Base-by-base conservation (phyloP, 257 asterid genomes). In the Solanum corneliomulleri region DNA sequence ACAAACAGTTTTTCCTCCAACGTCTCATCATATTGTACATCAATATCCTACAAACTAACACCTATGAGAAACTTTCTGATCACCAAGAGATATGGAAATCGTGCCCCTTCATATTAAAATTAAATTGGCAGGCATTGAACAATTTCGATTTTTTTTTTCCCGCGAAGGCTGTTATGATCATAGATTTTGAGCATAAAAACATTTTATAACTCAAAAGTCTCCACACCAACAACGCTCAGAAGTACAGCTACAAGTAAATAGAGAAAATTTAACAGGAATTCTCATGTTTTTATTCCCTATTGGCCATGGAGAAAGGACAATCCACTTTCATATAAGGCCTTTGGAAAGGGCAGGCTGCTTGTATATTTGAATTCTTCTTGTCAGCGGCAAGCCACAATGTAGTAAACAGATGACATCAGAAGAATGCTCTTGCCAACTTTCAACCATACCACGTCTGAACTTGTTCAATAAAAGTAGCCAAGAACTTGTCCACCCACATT, bases 401-500 rank as follows among this genome's bases (percentile, higher is more conserved):
- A 80, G 42, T 29, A 47, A 80, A 49, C 85, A 80, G 44, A 80
- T 47, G 69, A 80, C 68, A 29, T 56, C 41, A 27, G 41, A 27
- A 77, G n/a, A n/a, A 77, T 44, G 6, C 41, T 44, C 64, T 78
- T 42, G 37, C n/a, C 84, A 45, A 27, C 41, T 45, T 8, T 45
- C 41, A 78, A 11, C 69, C 45, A 31, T 49, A 6, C 69, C 85
- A 31, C 21, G 68, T 81, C 27, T 18, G 15, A 70, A 29, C 66
- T 71, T 49, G 44, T 84, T 93, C 92, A 96, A 89, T 93, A 95
- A 76, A 97, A 97, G 89, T 96, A 97, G 71, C 99, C 99, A 33
- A 97, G 92, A 91, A 97, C 98, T 92, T 97, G 99, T 74, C 99
- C 99, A 14, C 99, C 98, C 31, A 95, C 94, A 45, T 94, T 94